Percentiles rank a stretch among this genome's conserved stretches.
Conservation (phyloP, 2,329 filamentous ascomycete genomes). For the Talaromyces sp. region DNA sequence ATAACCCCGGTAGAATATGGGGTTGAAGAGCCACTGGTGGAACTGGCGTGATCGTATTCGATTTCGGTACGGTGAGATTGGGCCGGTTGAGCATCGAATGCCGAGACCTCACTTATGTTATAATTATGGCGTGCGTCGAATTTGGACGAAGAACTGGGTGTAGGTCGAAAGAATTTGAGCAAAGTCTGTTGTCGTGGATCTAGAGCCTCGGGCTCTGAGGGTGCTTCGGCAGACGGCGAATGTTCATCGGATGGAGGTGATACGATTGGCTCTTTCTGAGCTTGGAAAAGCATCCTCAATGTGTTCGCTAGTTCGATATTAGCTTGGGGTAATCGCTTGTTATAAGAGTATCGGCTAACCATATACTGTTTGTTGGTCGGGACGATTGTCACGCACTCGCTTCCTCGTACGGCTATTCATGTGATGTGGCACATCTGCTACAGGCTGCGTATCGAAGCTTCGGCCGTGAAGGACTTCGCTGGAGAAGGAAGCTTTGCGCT, state of each 20-base stretch:
- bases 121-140: slow-evolving; percentile 23
- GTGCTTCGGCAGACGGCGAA: slow-evolving; percentile 27
- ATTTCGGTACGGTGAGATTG: slow-evolving; percentile 17
- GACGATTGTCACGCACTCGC: slow-evolving; percentile 56
- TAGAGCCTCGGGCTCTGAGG: slow-evolving; percentile 26
- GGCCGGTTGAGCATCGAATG: slow-evolving; percentile 9
- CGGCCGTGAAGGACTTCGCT: slow-evolving; percentile 30
- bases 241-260: slow-evolving; percentile 27
- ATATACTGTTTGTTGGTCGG: slow-evolving; percentile 55
- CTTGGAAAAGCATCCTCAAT: slow-evolving; percentile 41
- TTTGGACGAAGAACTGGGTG: slow-evolving; percentile 20
- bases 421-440: slow-evolving; percentile 39
- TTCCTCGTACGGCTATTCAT: slow-evolving; percentile 59
- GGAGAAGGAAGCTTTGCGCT: slow-evolving; percentile 58
- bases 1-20: slow-evolving; percentile 21
- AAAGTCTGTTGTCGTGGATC: slow-evolving; percentile 43
- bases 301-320: slow-evolving; percentile 37
- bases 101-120: slow-evolving; percentile 18
- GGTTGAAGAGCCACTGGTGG: slow-evolving; percentile 25
- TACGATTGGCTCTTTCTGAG: slow-evolving; percentile 33
- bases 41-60: slow-evolving; percentile 19
- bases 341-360: slow-evolving; percentile 37
- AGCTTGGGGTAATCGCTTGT: slow-evolving; percentile 17
- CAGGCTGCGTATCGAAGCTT: slow-evolving; percentile 22
- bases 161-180: slow-evolving; percentile 39